Conservation (phyloP, 225 moss, liverwort and hornwort species). For the Straminergon stramineum region DNA sequence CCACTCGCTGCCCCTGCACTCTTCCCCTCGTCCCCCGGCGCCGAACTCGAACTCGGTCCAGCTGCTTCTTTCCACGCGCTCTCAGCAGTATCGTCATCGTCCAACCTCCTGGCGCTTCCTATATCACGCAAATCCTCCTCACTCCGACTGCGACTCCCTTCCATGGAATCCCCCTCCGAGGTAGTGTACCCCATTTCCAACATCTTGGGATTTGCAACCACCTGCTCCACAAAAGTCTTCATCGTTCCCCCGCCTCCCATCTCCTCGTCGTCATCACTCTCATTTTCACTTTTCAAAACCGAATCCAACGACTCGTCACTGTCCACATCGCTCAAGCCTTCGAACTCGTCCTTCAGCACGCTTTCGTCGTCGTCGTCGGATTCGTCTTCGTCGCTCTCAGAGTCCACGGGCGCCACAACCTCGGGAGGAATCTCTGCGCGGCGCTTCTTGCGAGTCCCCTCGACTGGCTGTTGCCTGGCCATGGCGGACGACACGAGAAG, state of each 20-base stretch:
- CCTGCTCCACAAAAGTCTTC: neutral
- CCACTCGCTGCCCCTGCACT: neutral
- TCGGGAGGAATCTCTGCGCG: neutral
- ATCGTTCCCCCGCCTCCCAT: neutral
- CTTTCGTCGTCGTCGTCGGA: neutral
- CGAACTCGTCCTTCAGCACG: neutral
- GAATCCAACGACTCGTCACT: neutral
- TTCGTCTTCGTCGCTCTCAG: neutral
- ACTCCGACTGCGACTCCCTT: conserved; percentile 49
- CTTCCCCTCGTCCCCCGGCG: neutral
- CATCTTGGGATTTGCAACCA: neutral
- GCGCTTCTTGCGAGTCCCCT: neutral
- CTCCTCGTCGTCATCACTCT: neutral
- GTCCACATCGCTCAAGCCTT: neutral
- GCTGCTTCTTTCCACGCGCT: conserved; percentile 28
- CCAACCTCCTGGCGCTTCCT: conserved; percentile 44
- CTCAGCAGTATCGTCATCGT: conserved; percentile 41
- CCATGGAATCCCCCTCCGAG: conserved; percentile 20
- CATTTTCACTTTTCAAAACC: neutral
- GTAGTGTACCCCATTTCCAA: neutral
- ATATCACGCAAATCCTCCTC: conserved; percentile 49
- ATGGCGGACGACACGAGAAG: neutral
- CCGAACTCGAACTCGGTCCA: conserved; percentile 2
- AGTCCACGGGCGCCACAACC: neutral
- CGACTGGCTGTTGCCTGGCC: neutral